Evolutionary conservation across 176 grass and related monocot species (phyloP).

Genomic region (Rhipidocladum racemiflorum): DNA sequence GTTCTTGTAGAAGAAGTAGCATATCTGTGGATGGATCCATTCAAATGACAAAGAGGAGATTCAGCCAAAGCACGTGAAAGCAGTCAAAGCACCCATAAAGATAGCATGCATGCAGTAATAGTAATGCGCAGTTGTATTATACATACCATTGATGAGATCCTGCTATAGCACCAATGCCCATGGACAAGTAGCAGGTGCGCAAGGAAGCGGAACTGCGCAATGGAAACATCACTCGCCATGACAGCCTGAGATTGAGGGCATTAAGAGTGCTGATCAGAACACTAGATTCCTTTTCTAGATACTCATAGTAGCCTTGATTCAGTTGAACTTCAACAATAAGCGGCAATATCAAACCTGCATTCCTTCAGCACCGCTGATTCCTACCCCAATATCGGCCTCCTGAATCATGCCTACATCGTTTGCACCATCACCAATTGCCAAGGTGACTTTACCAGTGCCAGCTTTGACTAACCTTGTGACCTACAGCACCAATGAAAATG

Average conservation of each 20-base stretch:
- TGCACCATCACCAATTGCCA: slow-evolving; percentile 89
- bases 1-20: slow-evolving; percentile 99
- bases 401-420: slow-evolving; percentile 99
- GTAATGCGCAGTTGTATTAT: not conserved
- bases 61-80: not conserved
- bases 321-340: not conserved
- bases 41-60: not conserved
- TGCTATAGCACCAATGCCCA: slow-evolving; percentile 94
- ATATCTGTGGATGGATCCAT: slow-evolving; percentile 50
- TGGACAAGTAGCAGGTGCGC: slow-evolving; percentile 85
- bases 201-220: slow-evolving; percentile 87
- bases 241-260: slow-evolving; percentile 58
- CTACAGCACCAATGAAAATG: slow-evolving; percentile 30
- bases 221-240: slow-evolving; percentile 92
- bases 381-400: slow-evolving; percentile 92
- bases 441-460: slow-evolving; percentile 56
- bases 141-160: slow-evolving; percentile 82
- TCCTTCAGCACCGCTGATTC: slow-evolving; percentile 91
- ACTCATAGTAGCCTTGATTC: not conserved
- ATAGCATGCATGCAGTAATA: not conserved
- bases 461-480: slow-evolving; percentile 84
- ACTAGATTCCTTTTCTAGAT: not conserved
- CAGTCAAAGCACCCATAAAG: not conserved
- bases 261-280: not conserved
- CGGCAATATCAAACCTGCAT: slow-evolving; percentile 72